Base-by-base conservation (phyloP, 1,139 yeast species). In the Nakaseomyces uthaithaninus region DNA sequence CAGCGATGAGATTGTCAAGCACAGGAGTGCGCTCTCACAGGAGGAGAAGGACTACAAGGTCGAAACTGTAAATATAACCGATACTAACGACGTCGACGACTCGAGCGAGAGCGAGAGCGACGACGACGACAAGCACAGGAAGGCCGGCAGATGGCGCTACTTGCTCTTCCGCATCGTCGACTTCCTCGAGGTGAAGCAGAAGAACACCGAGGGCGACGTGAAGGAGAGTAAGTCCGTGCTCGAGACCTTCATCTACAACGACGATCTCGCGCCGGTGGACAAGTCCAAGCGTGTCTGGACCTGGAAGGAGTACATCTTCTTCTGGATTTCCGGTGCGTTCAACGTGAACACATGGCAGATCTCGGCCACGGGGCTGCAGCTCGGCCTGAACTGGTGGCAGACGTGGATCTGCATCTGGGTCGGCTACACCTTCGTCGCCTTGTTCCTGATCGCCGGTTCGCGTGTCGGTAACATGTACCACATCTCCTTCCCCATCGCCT, bases 281-380 rank as follows among this genome's bases (percentile, higher is more conserved):
- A 70, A 65, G 9, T 65, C 66, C 7, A 68, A 84, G 57, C 69
- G 94, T 59, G 70, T 71, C 20, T 85, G 94, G 94, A 66, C 72
- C 23, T 83, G 93, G 93, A 79, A 69, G 61, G 81, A 83, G 55
- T 85, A 67, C 57, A 79, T 81, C 11, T 77, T 74, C 46, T 82
- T 83, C 53, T 84, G 94, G 94, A 66, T 84, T 44, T 84, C 94
- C 2, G 94, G 85, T 55, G 75, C 93, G 3, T 82, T 85, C 65
- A 85, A 85, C 60, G 78, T 85, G 53, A 84, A 82, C 59, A 83
- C 95, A 11, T 84, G 93, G 89, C 89, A 83, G 64, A 84, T 85
- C 54, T 93, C 94, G 5, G 78, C 91, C 3, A 80, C 93, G 1
- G 93, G 94, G 49, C 77, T 80, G 44, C 68, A 67, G 40, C 71